phyloP scores from a whole-genome alignment of 306 rosid genomes.

The Trifolium subterraneum region DNA sequence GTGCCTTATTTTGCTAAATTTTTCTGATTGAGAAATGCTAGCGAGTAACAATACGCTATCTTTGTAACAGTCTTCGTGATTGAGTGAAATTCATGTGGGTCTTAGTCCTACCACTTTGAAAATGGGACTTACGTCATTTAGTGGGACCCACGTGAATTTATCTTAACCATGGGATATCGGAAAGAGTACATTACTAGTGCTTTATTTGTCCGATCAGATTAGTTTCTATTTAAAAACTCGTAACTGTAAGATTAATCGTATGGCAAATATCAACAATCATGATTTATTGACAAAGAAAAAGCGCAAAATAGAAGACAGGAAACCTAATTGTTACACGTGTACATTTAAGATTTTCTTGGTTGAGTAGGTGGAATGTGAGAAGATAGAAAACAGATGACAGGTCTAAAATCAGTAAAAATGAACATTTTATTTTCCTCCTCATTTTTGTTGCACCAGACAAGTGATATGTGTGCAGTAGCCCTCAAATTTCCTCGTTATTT shows the following conservation, averaged over 20 bases:
- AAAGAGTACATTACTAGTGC: not conserved
- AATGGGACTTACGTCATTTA: not conserved
- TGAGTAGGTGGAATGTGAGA: not conserved
- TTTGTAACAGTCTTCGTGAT: too few species aligned
- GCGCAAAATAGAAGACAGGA: not conserved
- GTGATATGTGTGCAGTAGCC: too few species aligned
- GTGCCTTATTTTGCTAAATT: constrained; percentile 15
- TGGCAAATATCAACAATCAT: not conserved
- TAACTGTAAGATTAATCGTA: not conserved
- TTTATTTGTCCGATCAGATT: not conserved
- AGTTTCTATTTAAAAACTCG: not conserved
- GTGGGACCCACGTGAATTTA: not conserved
- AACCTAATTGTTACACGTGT: not conserved
- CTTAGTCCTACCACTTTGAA: not conserved
- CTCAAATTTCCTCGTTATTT: constrained; percentile 1
- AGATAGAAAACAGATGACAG: not conserved
- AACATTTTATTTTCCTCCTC: not conserved
- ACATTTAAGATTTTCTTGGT: not conserved
- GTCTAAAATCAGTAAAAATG: not conserved
- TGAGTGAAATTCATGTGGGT: not conserved
- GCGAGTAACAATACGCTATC: too few species aligned
- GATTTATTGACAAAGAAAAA: not conserved
- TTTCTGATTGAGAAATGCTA: not conserved
- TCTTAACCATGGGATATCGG: too few species aligned
- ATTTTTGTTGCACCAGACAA: constrained; percentile 4